Percentiles rank a stretch among this genome's conserved stretches.
These are phyloP conservation scores for Coix lacrymajobi DNA, from an alignment of 176 grass and related monocot species.

Conservation along the genomic window DNA sequence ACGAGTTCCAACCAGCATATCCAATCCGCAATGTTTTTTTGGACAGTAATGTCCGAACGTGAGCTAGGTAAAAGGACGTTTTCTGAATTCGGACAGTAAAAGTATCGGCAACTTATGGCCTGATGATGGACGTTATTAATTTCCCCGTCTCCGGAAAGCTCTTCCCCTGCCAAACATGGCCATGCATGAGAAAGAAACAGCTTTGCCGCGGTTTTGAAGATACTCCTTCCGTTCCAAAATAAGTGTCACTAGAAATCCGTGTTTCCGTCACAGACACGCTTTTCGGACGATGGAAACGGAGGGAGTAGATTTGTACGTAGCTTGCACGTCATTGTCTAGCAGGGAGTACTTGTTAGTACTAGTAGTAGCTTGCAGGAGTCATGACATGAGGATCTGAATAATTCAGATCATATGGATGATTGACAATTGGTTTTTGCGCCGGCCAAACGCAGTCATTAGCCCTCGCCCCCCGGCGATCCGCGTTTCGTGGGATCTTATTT, in stretches of 20 bases:
- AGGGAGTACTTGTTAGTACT: slow-evolving; percentile 5
- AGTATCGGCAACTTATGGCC: neutral
- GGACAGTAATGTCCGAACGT: neutral
- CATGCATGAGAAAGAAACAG: neutral
- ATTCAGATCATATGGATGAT: slow-evolving; percentile 1
- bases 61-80: neutral
- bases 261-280: no score
- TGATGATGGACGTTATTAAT: neutral
- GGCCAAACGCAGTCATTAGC: neutral
- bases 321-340: neutral
- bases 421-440: neutral
- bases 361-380: neutral
- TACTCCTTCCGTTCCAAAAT: no score
- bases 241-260: no score
- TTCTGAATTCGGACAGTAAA: neutral
- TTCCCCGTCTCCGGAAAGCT: neutral
- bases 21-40: neutral
- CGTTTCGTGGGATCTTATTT: slow-evolving; percentile 36
- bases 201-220: neutral
- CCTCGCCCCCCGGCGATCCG: slow-evolving; percentile 16
- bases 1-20: slow-evolving; percentile 32
- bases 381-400: neutral
- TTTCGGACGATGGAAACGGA: no score
- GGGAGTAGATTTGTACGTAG: slow-evolving; percentile 15
- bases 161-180: neutral